Evolutionary conservation across 805 yeast genomes (phyloP), one percentile per base, ranked within the genome.

Genomic region (Suhomyces sp.): DNA sequence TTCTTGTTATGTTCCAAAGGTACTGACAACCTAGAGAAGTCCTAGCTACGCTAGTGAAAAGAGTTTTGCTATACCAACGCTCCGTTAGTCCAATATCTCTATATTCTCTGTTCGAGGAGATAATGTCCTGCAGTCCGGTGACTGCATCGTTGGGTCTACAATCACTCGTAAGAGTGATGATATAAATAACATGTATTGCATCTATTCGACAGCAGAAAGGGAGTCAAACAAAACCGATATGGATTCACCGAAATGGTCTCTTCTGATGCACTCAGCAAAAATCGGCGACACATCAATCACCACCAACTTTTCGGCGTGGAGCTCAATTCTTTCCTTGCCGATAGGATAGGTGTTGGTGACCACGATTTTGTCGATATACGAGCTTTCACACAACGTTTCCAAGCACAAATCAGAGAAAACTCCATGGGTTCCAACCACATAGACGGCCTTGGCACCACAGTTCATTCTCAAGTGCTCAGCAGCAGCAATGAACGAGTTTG

Each of bases 241-340:
- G 62, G 96, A 87, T 76, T 93, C 98, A 69, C 99, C 99, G 64
- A 93, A 92, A 71, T 94, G 99, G 68, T 94, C 97, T 77, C 99
- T 88, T 76, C 99, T 86, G 56, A 94, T 93, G 72, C 98, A 94
- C 77, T 94, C 99, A 35, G 98, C 98, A 66, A 94, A 88, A 50
- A 94, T 91, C 17, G 96, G 88, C 56, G 97, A 88, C 48, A 94
- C 96, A 66, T 94, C 99, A 63, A 94, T 91, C 48, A 90, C 87
- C 13, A 84, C 85, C 62, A 94, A 78, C 71, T 94, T 94, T 49
- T 51, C 51, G 54, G 82, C 75, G 57, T 86, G 79, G 48, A 76
- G 78, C 50, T 76, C 78, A 31, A 81, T 71, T 60, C 81, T 78
- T 54, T 83, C 87, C 58, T 80, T 80, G 17, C 86, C 75, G 49